phyloP scores from a whole-genome alignment of 306 rosid genomes.

The Castanopsis chinensis region DNA sequence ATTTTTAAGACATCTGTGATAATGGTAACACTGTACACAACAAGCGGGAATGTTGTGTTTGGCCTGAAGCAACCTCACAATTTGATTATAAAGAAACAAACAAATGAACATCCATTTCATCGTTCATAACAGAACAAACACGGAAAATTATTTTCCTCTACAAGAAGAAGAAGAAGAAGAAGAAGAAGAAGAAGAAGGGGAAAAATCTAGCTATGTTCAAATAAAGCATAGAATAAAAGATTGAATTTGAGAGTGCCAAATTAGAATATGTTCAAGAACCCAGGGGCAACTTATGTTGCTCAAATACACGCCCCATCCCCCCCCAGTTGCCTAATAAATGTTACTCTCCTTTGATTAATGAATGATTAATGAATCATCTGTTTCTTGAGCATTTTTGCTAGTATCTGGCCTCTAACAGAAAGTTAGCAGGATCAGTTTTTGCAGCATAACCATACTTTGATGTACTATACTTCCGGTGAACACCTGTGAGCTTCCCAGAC shows the following conservation, averaged over 20 bases:
- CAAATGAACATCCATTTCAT: neutral
- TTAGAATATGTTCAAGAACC: neutral
- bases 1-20: too few relatives aligned
- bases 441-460: conserved; percentile 71
- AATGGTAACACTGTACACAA: too few relatives aligned
- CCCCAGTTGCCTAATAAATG: neutral
- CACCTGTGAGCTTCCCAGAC: conserved; percentile 46
- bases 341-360: neutral
- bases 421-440: conserved; percentile 51
- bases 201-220: neutral
- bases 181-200: neutral
- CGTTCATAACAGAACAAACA: neutral
- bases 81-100: neutral
- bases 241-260: neutral
- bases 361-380: neutral
- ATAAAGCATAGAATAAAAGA: neutral
- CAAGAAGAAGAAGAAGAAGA: neutral
- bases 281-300: conserved; percentile 36
- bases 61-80: too few relatives aligned
- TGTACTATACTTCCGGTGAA: conserved; percentile 51
- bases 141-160: neutral
- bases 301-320: neutral
- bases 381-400: neutral
- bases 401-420: conserved; percentile 24
- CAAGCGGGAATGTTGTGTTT: too few relatives aligned